Conservation (phyloP, 2,329 filamentous ascomycete species). For the Penicillium sp. region DNA sequence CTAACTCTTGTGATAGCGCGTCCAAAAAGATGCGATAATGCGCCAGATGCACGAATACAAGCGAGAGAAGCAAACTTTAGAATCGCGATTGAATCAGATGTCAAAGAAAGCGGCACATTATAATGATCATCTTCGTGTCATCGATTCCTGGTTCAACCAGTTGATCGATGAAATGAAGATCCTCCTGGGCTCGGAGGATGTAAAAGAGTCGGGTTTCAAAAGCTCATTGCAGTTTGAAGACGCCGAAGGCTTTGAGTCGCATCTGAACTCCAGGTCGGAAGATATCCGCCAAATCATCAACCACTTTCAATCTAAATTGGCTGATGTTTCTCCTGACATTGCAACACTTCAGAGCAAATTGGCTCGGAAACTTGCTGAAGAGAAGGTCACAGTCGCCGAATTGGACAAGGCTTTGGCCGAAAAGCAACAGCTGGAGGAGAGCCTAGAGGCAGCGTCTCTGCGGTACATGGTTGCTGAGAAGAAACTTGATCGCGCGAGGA, state of each 20-base stretch:
- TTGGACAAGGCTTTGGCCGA: conserved; percentile 72
- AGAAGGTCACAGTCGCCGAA: conserved; percentile 77
- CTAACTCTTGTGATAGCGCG: conserved; percentile 59
- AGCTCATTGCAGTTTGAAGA: conserved; percentile 57
- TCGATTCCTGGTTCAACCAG: conserved; percentile 93
- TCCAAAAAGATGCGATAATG: conserved; percentile 93
- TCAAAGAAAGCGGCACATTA: conserved; percentile 76
- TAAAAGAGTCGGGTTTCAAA: conserved; percentile 41
- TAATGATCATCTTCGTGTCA: conserved; percentile 85
- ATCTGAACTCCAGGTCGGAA: conserved; percentile 72
- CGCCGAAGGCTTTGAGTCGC: conserved; percentile 67
- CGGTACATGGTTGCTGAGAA: conserved; percentile 95
- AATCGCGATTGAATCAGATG: conserved; percentile 76
- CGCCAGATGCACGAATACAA: conserved; percentile 99
- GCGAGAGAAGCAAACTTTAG: conserved; percentile 77
- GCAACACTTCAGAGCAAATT: conserved; percentile 72
- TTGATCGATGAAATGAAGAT: conserved; percentile 50
- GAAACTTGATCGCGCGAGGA: conserved; percentile 85
- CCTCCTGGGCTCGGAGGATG: conserved; percentile 32
- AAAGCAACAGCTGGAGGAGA: conserved; percentile 80
- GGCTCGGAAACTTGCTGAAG: conserved; percentile 69
- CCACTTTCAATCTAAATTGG: conserved; percentile 57
- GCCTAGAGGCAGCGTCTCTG: conserved; percentile 82
- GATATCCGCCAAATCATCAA: conserved; percentile 73
- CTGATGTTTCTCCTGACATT: conserved; percentile 62